phyloP scores from a whole-genome alignment of 768 basidiomycete species.

The Rubroboletus pulcherrimus region DNA sequence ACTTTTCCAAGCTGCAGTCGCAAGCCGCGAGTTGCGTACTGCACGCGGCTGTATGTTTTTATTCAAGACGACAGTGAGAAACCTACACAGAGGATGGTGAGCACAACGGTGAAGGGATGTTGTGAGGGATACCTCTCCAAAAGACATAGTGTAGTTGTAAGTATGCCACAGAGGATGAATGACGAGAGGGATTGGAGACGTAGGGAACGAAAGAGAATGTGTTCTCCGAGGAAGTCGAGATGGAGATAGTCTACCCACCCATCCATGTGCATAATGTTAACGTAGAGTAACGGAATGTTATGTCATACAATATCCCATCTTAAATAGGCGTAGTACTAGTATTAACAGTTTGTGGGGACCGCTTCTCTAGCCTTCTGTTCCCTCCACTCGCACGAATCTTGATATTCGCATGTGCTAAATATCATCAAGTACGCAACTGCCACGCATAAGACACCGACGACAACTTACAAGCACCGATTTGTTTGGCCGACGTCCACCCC shows the following conservation, averaged over 20 bases:
- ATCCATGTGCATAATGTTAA: constrained; percentile 29
- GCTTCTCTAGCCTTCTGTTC: constrained; percentile 43
- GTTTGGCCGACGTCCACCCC: constrained; percentile 65
- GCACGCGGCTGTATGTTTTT: constrained; percentile 46
- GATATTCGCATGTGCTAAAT: constrained; percentile 68
- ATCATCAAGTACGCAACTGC: neutral
- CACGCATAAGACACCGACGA: neutral
- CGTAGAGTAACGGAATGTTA: constrained; percentile 1
- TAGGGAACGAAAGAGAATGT: constrained; percentile 39
- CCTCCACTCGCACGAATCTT: constrained; percentile 77
- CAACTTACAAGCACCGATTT: constrained; percentile 62
- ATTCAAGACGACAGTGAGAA: constrained; percentile 47
- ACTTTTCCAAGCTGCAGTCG: constrained; percentile 51
- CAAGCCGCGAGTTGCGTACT: constrained; percentile 40
- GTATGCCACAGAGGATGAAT: constrained; percentile 44
- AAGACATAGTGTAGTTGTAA: constrained; percentile 48
- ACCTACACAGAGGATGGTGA: constrained; percentile 31
- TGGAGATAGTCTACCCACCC: constrained; percentile 49
- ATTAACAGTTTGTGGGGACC: neutral
- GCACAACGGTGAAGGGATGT: neutral
- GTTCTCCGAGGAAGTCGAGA: constrained; percentile 40
- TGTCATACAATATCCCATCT: constrained; percentile 1
- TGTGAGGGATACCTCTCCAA: constrained; percentile 48
- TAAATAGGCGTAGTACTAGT: neutral
- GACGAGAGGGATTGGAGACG: constrained; percentile 46